These are phyloP conservation scores for Moelleriella libera DNA, from an alignment of 2,329 filamentous ascomycete genomes.

Conservation along the genomic window DNA sequence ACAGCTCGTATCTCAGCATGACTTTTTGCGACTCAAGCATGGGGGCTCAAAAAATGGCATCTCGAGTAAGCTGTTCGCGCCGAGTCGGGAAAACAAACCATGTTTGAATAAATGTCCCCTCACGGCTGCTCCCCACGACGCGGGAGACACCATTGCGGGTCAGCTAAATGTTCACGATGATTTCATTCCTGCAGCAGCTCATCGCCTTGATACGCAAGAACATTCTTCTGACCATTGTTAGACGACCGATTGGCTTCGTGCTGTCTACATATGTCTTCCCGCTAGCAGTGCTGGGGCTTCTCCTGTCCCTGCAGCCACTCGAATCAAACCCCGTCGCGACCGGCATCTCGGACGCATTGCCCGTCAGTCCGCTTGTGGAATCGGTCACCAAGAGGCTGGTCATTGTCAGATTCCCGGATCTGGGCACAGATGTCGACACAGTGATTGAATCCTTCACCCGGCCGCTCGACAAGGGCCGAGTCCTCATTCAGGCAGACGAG, in stretches of 20 bases:
- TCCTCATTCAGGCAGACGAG: slow-evolving; percentile 8
- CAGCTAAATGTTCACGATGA: background rate
- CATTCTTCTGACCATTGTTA: slow-evolving; percentile 5
- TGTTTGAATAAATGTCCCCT: too few relatives aligned
- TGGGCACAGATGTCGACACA: slow-evolving; percentile 11
- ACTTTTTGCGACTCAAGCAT: too few relatives aligned
- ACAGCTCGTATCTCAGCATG: too few relatives aligned
- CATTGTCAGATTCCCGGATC: slow-evolving; percentile 9
- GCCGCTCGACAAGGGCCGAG: slow-evolving; percentile 6
- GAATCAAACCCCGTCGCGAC: slow-evolving; percentile 3
- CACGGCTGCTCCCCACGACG: too few relatives aligned
- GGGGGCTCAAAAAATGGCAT: too few relatives aligned
- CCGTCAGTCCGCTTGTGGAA: slow-evolving; percentile 8
- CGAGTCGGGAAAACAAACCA: too few relatives aligned
- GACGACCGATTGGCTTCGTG: slow-evolving; percentile 7
- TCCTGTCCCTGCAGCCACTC: slow-evolving; percentile 14
- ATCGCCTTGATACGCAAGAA: slow-evolving; percentile 6
- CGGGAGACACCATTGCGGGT: too few relatives aligned
- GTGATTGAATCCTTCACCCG: slow-evolving; percentile 12
- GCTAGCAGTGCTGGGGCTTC: slow-evolving; percentile 14
- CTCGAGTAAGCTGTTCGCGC: too few relatives aligned
- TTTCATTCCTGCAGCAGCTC: background rate
- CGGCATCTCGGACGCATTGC: slow-evolving; percentile 7
- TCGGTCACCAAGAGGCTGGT: slow-evolving; percentile 11
- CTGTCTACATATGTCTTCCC: slow-evolving; percentile 13